Evolutionary conservation across 2,329 filamentous ascomycete species (phyloP).

Genomic region (Camptophora hylomeconis): DNA sequence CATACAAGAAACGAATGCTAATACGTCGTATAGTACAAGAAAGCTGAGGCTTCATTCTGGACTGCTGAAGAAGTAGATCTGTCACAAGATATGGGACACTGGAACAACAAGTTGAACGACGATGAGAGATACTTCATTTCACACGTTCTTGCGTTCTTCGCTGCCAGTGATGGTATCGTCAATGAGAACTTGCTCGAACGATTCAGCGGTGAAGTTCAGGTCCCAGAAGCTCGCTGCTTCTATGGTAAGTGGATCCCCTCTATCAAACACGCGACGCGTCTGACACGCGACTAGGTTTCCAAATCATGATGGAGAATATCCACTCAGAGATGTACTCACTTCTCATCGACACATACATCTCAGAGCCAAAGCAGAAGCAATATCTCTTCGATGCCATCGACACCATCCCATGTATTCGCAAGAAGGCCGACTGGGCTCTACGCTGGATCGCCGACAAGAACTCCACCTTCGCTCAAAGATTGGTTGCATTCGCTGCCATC

Average conservation of each 20-base stretch:
- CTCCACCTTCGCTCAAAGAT: constrained; percentile 87
- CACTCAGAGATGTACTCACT: constrained; percentile 99
- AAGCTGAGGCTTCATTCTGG: constrained; percentile 99
- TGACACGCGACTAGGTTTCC: too few species aligned
- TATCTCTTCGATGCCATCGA: constrained; percentile 98
- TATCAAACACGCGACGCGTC: too few species aligned
- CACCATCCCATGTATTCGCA: constrained; percentile 94
- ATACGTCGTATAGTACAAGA: constrained; percentile 93
- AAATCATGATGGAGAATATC: constrained; percentile 99
- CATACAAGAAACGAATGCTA: constrained; percentile 10
- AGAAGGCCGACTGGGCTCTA: constrained; percentile 97
- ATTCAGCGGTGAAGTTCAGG: constrained; percentile 92
- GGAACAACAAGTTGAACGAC: constrained; percentile 94
- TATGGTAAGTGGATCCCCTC: too few species aligned
- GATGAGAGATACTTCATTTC: constrained; percentile 98
- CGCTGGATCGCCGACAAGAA: constrained; percentile 88
- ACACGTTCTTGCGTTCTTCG: constrained; percentile 97
- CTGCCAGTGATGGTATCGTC: constrained; percentile 95
- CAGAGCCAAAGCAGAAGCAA: constrained; percentile 83
- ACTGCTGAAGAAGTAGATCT: constrained; percentile 98
- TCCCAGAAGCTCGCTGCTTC: constrained; percentile 97
- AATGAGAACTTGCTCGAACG: constrained; percentile 98
- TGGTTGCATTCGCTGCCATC: constrained; percentile 92
- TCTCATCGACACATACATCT: constrained; percentile 98
- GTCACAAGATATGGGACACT: constrained; percentile 97